Evolutionary conservation across 2,329 filamentous ascomycete genomes (phyloP), one percentile per base, ranked within the genome.

Genomic region (Exophiala sp.): DNA sequence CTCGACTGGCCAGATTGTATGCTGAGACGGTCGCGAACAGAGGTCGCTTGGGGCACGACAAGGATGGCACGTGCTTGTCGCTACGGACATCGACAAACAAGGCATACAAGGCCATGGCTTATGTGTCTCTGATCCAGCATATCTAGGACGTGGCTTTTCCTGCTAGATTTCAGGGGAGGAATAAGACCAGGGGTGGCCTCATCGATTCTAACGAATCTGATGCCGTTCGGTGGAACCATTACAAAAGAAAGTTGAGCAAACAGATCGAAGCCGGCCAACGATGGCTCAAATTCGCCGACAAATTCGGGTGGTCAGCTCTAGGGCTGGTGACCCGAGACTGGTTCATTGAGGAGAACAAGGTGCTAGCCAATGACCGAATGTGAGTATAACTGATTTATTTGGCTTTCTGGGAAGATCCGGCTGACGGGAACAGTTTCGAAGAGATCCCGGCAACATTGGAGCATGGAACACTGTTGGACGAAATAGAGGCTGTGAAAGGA

Each of bases 251-350:
- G 33, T 18, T 46, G 11, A 12, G 24, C 33, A 18, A 46, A 9
- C 24, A 46, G 16, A 46, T 46, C 43, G 43, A 46, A 14, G n/a
- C 43, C 8, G 43, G 43, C 21, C n/a, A 46, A 34, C 21, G 43
- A 29, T 46, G 29, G 43, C 43, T 46, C 2, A 46, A 34, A n/a
- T 34, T 46, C 14, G 43, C 43, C 9, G 14, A 46, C 29, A 46
- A 16, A 34, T 46, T 46, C 18, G n/a, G 21, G 1, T 46, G 29
- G 43, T 46, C 21, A 2, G n/a, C 43, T 14, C 43, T 46, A 33
- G 33, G 43, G 11, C 43, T 46, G 11, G 18, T 46, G 12, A 46
- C 11, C 12, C 43, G 43, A 46, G 43, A 46, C 21, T 46, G n/a
- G 43, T 46, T 18, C 21, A 32, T 46, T 46, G n/a, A 18, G 18